Evolutionary conservation across 257 asterid species (phyloP), one percentile per base, ranked within the genome.

Genomic region (Ligustrum vulgare): DNA sequence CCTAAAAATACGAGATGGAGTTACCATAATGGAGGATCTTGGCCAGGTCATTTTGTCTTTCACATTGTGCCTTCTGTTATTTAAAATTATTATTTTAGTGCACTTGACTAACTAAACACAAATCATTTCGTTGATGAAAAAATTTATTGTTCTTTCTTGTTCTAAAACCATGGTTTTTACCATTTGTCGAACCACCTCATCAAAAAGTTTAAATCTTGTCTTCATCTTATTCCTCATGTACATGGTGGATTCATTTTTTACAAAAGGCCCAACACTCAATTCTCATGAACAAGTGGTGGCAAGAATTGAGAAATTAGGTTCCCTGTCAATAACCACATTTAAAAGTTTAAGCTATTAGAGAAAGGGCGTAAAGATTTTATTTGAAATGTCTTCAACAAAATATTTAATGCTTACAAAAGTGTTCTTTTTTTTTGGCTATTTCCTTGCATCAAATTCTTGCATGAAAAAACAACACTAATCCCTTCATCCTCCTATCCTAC

Each of bases 1-100:
- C 96, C 96, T 1, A 90, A 90, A 82, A 90, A 90, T 71, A 90
- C 92, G 1, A 82, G 96, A 76, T 90, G 94, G 96, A 90, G 96
- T 78, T 90, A 90, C 86, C 96, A 90, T 70, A 90, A 90, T 49
- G 96, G 96, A 79, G 96, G 96, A 43, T 89, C 96, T 79, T 90
- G 96, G 96, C 96, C 96, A 87, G 96, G 96, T 90, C 79, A n/a
- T 70, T 45, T 70, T 33, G 34, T 80, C 72, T 60, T 62, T 45
- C 63, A 34, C 76, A 23, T 34, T 39, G 72, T 32, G 28, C 72
- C 43, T 67, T 37, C 49, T 69, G 34, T 39, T 20, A 33, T 3
- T 35, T 39, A 22, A 60, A 47, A 13, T 8, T 20, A 11, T 2
- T 20, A 58, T 9, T 23, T 20, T n/a, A n/a, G 11, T 18, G 10